Evolutionary conservation across 2,329 filamentous ascomycete genomes (phyloP), one percentile per base, ranked within the genome.

Genomic region (Cadophora luteo-olivacea): DNA sequence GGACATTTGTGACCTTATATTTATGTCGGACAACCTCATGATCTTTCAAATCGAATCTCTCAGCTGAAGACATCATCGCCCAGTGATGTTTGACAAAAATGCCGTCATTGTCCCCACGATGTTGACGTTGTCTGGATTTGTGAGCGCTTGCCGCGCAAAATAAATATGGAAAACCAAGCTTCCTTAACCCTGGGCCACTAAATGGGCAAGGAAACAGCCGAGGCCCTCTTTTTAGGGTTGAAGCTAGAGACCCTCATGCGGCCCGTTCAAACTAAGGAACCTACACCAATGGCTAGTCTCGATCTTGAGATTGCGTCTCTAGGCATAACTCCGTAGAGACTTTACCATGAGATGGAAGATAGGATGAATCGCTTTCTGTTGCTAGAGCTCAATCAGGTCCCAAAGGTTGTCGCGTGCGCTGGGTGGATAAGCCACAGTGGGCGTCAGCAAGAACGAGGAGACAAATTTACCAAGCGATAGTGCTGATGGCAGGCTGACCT

Each of bases 221-320:
- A 61, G 61, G 65, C 33, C 61, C 68, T 57, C 54, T 58, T 67
- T 67, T 65, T 67, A 67, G 45, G 55, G 54, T 69, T 64, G 22
- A 55, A 41, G 45, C 45, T 49, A 22, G 45, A 63, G 45, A 52
- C 29, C 25, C 52, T 48, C 49, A 54, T 66, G 68, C 65, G 62
- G 68, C 57, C 68, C 68, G 68, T 57, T 25, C 62, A 36, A 45
- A 57, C 14, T 22, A 25, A 45, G n/a, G 29, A 54, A 25, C 52
- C 16, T 19, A 24, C 24, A 45, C 58, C 41, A 45, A 24, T 48
- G 14, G 24, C 6, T 61, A 49, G 33, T 22, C 41, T 64, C 48
- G 29, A 64, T 64, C 49, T 49, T 25, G 52, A 55, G 52, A 33
- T 55, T 55, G 52, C 52, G 12, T 45, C 33, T 48, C 51, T n/a